Evolutionary conservation across 2,329 filamentous ascomycete genomes (phyloP), one percentile per base, ranked within the genome.

Genomic region (Trichophyton equinum): DNA sequence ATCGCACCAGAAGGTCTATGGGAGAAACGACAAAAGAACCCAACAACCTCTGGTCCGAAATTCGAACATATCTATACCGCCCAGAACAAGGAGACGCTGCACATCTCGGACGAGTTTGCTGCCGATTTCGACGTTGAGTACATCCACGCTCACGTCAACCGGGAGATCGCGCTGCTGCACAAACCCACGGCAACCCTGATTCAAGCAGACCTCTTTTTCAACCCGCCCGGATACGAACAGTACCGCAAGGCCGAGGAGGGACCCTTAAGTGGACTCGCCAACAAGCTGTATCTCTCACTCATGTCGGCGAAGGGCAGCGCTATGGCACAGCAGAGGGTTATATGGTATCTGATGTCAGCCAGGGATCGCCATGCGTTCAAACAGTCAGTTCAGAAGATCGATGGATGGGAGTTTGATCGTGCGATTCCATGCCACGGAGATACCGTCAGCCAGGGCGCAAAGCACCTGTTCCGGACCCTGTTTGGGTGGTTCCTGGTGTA

Each of bases 361-460:
- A 77, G 75, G 42, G 83, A 96, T 73, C 79, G 88, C 33, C 65
- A 74, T 4, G 85, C 82, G 13, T 95, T 91, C 73, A 85, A 85
- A 65, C 79, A 83, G 64, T 91, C 86, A 66, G 76, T 90, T 46
- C 76, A 74, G 66, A 80, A 81, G 63, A 92, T 97, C 64, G 78
- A 84, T 59, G 71, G 74, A 60, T 99, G 92, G 92, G 86, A 92
- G 62, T 96, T 96, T 71, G 83, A 86, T 65, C 85, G 85, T 44
- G 79, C 97, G 58, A 85, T 99, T 62, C 91, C 92, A 0, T 97
- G 92, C 72, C 94, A 99, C 74, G 94, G 94, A 7, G 94, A 99
- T 75, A 85, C 88, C 15, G 85, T 97, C 65, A 86, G 94, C 72
- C 81, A 71, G 1, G 82, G 79, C 2, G 91, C 82, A 8, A 96